A percentile compares a stretch with the other conserved stretches of the same genome.
Evolutionary conservation across 768 basidiomycete genomes (phyloP).

Genomic region (Phaeolepiota aurea): DNA sequence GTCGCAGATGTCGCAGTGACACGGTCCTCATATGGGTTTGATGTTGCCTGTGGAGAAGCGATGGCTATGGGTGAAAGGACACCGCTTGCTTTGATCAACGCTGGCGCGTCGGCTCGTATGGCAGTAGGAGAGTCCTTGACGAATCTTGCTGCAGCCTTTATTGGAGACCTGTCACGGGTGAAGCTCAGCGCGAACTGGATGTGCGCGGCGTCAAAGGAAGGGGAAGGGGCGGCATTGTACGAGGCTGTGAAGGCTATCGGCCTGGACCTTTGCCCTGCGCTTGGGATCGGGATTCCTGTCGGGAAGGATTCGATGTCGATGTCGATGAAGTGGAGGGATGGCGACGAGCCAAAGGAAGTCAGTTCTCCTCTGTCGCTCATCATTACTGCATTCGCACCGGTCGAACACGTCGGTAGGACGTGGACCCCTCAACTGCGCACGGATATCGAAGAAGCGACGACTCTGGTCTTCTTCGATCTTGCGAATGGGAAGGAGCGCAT

Average conservation of each 20-base stretch:
- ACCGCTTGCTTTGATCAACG: constrained; percentile 78
- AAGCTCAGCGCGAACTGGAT: constrained; percentile 99
- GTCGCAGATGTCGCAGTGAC: constrained; percentile 97
- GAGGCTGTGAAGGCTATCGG: constrained; percentile 88
- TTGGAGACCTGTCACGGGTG: constrained; percentile 61
- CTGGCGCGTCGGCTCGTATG: constrained; percentile 92
- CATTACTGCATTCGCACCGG: constrained; percentile 89
- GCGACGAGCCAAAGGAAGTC: constrained; percentile 64
- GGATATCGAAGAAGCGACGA: constrained; percentile 53
- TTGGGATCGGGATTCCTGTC: constrained; percentile 94
- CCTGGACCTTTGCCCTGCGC: constrained; percentile 85
- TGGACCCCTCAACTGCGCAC: constrained; percentile 89
- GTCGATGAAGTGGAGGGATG: constrained; percentile 87
- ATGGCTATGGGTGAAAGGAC: constrained; percentile 99
- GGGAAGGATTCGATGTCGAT: constrained; percentile 99
- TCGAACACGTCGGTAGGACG: constrained; percentile 67
- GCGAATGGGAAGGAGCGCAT: constrained; percentile 74
- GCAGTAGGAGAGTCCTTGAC: constrained; percentile 91
- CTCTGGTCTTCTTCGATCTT: constrained; percentile 84
- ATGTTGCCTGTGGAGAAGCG: constrained; percentile 77
- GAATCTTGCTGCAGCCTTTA: constrained; percentile 78
- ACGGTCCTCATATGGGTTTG: constrained; percentile 89
- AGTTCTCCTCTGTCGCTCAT: constrained; percentile 90
- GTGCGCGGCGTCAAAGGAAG: constrained; percentile 85
- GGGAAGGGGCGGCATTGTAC: constrained; percentile 86